Evolutionary conservation across 768 basidiomycete species (phyloP).

Genomic region (Fomitopsis serialis): DNA sequence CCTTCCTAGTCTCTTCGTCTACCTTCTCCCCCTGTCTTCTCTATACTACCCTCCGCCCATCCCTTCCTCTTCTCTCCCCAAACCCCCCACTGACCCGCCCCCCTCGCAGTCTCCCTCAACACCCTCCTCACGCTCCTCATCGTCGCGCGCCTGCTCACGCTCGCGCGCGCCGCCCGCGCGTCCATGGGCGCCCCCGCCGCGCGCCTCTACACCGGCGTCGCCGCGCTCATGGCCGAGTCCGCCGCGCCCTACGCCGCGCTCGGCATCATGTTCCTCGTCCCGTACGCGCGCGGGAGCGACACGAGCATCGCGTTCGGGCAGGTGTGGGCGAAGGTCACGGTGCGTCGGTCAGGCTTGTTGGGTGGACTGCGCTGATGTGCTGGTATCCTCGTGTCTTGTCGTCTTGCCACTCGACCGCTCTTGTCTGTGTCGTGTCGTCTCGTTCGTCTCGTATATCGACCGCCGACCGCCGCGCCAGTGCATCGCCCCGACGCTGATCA

Average conservation of each 20-base stretch:
- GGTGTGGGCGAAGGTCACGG: slow-evolving; percentile 15
- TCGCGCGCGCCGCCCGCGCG: slow-evolving; percentile 5
- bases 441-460: too few relatives aligned
- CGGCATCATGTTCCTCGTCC: slow-evolving; percentile 17
- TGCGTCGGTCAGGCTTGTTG: slow-evolving; percentile 2
- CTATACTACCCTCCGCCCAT: too few relatives aligned
- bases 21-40: too few relatives aligned
- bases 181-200: slow-evolving; percentile 1
- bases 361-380: background rate
- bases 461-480: too few relatives aligned
- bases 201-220: slow-evolving; percentile 10
- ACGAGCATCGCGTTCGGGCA: slow-evolving; percentile 13
- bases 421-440: too few relatives aligned
- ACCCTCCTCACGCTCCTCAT: slow-evolving; percentile 14
- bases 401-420: too few relatives aligned
- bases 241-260: slow-evolving; percentile 15
- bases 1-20: too few relatives aligned
- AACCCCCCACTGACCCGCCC: too few relatives aligned
- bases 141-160: slow-evolving; percentile 12
- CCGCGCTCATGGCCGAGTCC: slow-evolving; percentile 15
- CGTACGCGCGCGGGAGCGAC: slow-evolving; percentile 12
- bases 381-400: background rate
- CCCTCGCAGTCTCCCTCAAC: slow-evolving; percentile 10
- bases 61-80: too few relatives aligned
- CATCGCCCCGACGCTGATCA: slow-evolving; percentile 16